A percentile compares a stretch with the other conserved stretches of the same genome.
Conservation (phyloP, 768 basidiomycete species). For the Pleurotus tuoliensis region DNA sequence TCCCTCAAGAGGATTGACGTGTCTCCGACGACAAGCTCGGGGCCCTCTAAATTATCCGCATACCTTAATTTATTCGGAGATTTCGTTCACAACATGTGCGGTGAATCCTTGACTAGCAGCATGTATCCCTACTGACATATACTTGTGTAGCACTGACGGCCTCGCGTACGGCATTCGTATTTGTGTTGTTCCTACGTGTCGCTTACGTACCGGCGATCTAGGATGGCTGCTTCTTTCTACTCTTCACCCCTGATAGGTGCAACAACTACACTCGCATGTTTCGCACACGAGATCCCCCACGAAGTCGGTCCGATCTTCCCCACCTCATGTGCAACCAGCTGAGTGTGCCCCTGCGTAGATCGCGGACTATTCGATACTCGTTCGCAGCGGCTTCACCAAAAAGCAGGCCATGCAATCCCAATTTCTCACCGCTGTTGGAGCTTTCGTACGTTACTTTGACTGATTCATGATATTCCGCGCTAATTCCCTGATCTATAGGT, state of each 20-base stretch:
- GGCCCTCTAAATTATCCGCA: slow-evolving; percentile 81
- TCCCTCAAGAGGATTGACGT: slow-evolving; percentile 13
- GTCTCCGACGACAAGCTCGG: slow-evolving; percentile 29
- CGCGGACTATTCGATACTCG: slow-evolving; percentile 93
- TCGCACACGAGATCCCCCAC: slow-evolving; percentile 93
- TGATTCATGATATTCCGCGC: neutral
- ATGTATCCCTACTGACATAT: slow-evolving; percentile 12
- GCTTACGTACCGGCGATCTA: slow-evolving; percentile 22
- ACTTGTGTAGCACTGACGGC: slow-evolving; percentile 73
- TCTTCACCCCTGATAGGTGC: slow-evolving; percentile 92
- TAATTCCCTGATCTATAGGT: slow-evolving; percentile 25
- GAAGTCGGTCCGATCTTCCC: neutral
- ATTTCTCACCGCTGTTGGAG: slow-evolving; percentile 87
- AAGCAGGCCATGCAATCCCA: slow-evolving; percentile 91
- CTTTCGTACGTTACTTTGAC: slow-evolving; percentile 62
- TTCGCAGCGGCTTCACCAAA: slow-evolving; percentile 88
- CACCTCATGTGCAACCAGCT: neutral
- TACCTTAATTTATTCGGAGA: slow-evolving; percentile 93
- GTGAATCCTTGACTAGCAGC: slow-evolving; percentile 10
- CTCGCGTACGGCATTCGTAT: slow-evolving; percentile 55
- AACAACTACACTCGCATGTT: slow-evolving; percentile 92
- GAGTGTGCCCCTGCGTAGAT: slow-evolving; percentile 48
- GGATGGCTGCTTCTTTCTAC: slow-evolving; percentile 96
- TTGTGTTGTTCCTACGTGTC: neutral
- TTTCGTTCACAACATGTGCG: slow-evolving; percentile 91